Conservation (phyloP, 345 rosid genomes). For the Moricandia arvensis region DNA sequence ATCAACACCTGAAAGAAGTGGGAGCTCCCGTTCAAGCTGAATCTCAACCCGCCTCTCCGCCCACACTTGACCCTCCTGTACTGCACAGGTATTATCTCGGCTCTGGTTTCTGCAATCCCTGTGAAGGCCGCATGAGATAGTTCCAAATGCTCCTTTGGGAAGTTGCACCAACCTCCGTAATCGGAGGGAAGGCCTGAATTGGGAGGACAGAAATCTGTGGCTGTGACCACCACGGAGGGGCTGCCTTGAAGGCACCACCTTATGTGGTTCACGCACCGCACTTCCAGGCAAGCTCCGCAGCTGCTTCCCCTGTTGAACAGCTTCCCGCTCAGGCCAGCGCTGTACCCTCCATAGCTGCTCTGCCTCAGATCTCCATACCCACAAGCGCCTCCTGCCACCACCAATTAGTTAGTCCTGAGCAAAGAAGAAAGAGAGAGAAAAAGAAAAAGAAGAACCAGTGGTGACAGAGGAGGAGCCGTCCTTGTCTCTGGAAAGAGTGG, state of each 20-base stretch:
- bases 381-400: conserved; percentile 81
- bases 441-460: conserved; percentile 46
- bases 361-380: conserved; percentile 82
- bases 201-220: conserved; percentile 95
- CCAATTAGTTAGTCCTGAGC: conserved; percentile 1
- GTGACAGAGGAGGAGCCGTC: conserved; percentile 58
- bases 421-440: background rate
- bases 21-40: conserved; percentile 64
- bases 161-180: conserved; percentile 94
- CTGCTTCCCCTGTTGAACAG: conserved; percentile 77
- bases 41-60: conserved; percentile 74
- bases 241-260: conserved; percentile 83
- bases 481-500: conserved; percentile 66
- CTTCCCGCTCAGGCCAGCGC: conserved; percentile 78
- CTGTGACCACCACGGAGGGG: conserved; percentile 76
- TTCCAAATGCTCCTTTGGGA: conserved; percentile 86
- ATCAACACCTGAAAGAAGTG: conserved; percentile 72
- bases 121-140: conserved; percentile 86
- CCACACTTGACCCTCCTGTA: conserved; percentile 76
- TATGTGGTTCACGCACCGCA: conserved; percentile 87
- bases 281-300: conserved; percentile 88
- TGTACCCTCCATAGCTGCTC: conserved; percentile 64
- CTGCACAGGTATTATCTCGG: conserved; percentile 77
- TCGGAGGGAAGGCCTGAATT: conserved; percentile 78
- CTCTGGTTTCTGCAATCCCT: conserved; percentile 67